Conservation (phyloP, 495 filamentous ascomycete species). For the Aspergillus incahuasiensis region DNA sequence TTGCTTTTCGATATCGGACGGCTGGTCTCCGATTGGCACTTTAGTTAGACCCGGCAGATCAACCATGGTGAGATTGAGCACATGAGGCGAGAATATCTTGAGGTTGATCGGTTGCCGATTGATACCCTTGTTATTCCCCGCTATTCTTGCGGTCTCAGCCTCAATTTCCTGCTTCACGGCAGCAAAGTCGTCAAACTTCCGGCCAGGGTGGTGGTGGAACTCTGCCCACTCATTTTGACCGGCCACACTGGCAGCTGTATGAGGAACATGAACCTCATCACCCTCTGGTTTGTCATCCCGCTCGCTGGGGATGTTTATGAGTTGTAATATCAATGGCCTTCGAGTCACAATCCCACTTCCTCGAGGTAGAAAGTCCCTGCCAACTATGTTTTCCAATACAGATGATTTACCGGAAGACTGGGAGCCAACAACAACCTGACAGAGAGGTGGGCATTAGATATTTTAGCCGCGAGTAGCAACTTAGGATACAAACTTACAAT, state of each 20-base stretch:
- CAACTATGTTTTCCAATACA: conserved; percentile 97
- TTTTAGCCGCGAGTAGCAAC: background rate
- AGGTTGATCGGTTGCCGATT: conserved; percentile 96
- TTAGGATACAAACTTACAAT: conserved; percentile 65
- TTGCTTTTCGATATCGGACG: conserved; percentile 97
- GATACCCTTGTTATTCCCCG: conserved; percentile 97
- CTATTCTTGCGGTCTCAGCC: conserved; percentile 90
- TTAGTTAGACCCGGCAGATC: conserved; percentile 96
- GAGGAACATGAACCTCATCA: conserved; percentile 61
- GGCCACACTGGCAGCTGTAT: conserved; percentile 64
- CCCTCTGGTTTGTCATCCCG: conserved; percentile 59
- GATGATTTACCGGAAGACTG: conserved; percentile 99
- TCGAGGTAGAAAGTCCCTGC: conserved; percentile 92
- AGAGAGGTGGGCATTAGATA: conserved; percentile 12
- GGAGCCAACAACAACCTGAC: conserved; percentile 93
- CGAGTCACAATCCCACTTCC: conserved; percentile 96
- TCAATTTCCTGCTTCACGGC: conserved; percentile 97
- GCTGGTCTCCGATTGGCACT: conserved; percentile 97
- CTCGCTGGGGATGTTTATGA: conserved; percentile 94
- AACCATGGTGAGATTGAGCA: conserved; percentile 92
- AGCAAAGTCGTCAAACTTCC: conserved; percentile 86
- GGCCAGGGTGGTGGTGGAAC: conserved; percentile 88
- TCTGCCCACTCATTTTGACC: conserved; percentile 89
- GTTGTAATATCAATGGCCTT: conserved; percentile 88
- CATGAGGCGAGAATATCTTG: conserved; percentile 97